phyloP scores from a whole-genome alignment of 2,329 filamentous ascomycete genomes.

The Beauveria rudraprayagi region DNA sequence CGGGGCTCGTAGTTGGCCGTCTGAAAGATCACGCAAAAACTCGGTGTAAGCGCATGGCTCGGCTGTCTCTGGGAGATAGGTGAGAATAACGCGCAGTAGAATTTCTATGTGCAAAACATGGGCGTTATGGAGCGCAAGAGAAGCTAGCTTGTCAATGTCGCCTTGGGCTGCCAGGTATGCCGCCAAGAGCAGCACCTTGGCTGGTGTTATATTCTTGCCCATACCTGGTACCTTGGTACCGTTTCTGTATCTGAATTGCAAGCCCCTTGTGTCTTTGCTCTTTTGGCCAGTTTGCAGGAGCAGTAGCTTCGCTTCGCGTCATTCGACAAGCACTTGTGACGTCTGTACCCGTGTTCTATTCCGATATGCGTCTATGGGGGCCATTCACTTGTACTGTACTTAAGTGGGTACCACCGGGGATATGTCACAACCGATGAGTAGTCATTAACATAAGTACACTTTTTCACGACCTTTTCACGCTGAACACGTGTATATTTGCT shows the following conservation, averaged over 20 bases:
- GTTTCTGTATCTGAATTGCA: background rate
- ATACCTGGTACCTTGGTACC: background rate
- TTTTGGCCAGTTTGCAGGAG: background rate
- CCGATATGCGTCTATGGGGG: slow-evolving; percentile 6
- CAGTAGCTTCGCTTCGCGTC: background rate
- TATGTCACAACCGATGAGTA: background rate
- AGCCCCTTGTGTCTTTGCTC: background rate
- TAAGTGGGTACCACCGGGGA: background rate
- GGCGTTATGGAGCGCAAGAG: slow-evolving; percentile 48
- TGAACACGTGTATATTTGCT: background rate
- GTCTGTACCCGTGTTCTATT: background rate
- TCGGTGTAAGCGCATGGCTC: slow-evolving; percentile 54
- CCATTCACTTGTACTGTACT: background rate
- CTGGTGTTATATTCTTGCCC: slow-evolving; percentile 42
- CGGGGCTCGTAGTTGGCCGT: slow-evolving; percentile 32
- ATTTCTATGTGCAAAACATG: slow-evolving; percentile 55
- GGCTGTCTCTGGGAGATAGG: slow-evolving; percentile 65
- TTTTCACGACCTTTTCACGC: fast-evolving
- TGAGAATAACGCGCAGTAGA: slow-evolving; percentile 64
- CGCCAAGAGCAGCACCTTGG: slow-evolving; percentile 66
- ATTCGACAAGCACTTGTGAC: background rate
- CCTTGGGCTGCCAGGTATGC: slow-evolving; percentile 59
- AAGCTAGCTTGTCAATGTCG: slow-evolving; percentile 55
- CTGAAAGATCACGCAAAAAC: slow-evolving; percentile 51
- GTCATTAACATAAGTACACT: background rate